Percentiles rank a stretch among this genome's conserved stretches.
Conservation (phyloP, 2,329 filamentous ascomycete species). For the Fusarium lateritium region DNA sequence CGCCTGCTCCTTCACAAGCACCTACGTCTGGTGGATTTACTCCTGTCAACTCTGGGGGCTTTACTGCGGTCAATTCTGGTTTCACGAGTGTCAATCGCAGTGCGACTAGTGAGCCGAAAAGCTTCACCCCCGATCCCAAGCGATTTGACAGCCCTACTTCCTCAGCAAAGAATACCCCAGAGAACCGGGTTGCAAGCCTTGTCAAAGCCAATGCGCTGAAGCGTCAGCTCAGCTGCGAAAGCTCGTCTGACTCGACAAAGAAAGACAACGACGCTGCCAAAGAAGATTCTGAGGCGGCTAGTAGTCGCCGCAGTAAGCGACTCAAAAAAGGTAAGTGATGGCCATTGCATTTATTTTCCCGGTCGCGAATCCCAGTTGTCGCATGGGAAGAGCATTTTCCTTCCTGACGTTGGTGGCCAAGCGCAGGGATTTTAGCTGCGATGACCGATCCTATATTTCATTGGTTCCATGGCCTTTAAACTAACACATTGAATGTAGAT, state of each 20-base stretch:
- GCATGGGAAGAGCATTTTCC: constrained; percentile 42
- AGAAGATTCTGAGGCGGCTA: constrained; percentile 72
- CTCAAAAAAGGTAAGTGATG: constrained; percentile 75
- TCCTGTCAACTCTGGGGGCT: constrained; percentile 68
- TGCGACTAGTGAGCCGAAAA: constrained; percentile 64
- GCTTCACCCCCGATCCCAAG: constrained; percentile 72
- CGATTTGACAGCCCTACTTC: constrained; percentile 73
- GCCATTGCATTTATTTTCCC: constrained; percentile 5
- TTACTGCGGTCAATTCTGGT: constrained; percentile 78
- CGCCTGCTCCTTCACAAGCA: constrained; percentile 54
- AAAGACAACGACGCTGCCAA: constrained; percentile 65
- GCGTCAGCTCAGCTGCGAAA: constrained; percentile 78
- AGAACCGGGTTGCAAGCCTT: constrained; percentile 70
- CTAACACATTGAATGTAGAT: constrained; percentile 57
- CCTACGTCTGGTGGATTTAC: constrained; percentile 60
- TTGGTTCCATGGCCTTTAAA: constrained; percentile 35
- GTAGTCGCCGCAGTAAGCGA: constrained; percentile 89
- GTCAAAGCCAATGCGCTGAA: constrained; percentile 75
- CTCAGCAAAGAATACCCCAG: constrained; percentile 75
- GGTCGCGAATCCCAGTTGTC: constrained; percentile 25
- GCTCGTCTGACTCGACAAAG: constrained; percentile 61
- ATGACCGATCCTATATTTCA: constrained; percentile 40
- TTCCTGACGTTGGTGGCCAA: constrained; percentile 32
- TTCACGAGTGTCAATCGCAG: constrained; percentile 78
- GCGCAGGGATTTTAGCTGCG: constrained; percentile 47